Percentiles rank a stretch among this genome's conserved stretches.
Conservation (phyloP, 73 alveolate genomes). For the Halteria grandinella region DNA sequence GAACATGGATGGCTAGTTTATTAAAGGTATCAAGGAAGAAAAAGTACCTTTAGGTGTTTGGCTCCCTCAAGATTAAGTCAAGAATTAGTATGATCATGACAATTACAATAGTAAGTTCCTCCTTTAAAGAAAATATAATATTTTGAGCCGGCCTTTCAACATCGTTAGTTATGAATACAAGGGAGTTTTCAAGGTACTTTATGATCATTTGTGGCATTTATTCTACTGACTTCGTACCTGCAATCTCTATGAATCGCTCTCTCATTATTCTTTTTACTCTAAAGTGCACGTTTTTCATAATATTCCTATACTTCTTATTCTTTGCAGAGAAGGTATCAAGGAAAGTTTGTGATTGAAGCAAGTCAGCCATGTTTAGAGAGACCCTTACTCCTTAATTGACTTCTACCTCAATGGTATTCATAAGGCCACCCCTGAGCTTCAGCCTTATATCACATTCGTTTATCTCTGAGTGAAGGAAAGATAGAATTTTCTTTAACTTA, state of each 20-base stretch:
- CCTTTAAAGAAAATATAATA: conserved; percentile 8
- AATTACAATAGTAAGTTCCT: conserved; percentile 9
- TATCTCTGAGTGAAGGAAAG: conserved; percentile 13
- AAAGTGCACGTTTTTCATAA: conserved; percentile 22
- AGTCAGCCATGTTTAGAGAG: conserved; percentile 47
- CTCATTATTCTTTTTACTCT: conserved; percentile 39
- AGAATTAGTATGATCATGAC: conserved; percentile 38
- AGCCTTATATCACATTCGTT: conserved; percentile 20
- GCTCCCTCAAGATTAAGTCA: conserved; percentile 31
- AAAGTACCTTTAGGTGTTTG: conserved; percentile 34
- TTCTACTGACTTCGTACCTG: neutral
- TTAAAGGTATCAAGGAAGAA: conserved; percentile 44
- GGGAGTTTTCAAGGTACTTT: conserved; percentile 47
- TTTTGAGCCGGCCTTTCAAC: conserved; percentile 46
- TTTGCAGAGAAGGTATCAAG: conserved; percentile 43
- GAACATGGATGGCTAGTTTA: conserved; percentile 26
- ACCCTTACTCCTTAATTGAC: neutral
- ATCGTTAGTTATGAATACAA: conserved; percentile 46
- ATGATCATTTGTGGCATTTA: conserved; percentile 4
- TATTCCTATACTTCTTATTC: conserved; percentile 16
- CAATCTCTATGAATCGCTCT: conserved; percentile 16
- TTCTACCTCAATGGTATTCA: neutral
- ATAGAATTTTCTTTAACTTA: conserved; percentile 31
- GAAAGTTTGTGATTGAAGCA: conserved; percentile 36
- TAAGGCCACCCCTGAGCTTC: conserved; percentile 27